These are phyloP conservation scores for Arabidopsis suecica DNA, from an alignment of 345 rosid genomes.

Conservation along the genomic window DNA sequence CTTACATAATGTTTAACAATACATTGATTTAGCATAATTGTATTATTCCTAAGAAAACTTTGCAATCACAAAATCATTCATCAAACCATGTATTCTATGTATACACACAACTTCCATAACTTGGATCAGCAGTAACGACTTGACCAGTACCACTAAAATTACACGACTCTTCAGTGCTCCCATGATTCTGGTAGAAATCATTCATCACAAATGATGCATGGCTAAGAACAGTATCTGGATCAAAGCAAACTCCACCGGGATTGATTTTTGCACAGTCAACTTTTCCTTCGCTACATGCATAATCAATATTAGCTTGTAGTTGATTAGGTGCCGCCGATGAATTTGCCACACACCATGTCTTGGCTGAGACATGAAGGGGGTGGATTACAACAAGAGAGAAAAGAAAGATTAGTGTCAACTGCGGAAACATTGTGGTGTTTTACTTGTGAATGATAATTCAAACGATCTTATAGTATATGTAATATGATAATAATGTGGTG, in stretches of 20 bases:
- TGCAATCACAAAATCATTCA: neutral
- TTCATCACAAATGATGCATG: slow-evolving; percentile 19
- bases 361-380: neutral
- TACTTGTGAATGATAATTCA: too few species aligned
- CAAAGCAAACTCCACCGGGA: neutral
- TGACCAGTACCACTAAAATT: neutral
- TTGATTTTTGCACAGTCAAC: neutral
- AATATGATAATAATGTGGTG: too few species aligned
- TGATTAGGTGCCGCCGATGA: neutral
- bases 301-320: slow-evolving; percentile 5
- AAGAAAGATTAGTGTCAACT: neutral
- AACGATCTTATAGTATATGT: too few species aligned
- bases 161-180: neutral
- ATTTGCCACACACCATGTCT: neutral
- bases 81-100: neutral
- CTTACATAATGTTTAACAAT: neutral
- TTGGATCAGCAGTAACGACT: neutral
- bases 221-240: neutral
- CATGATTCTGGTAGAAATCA: neutral
- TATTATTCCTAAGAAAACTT: neutral
- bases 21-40: neutral
- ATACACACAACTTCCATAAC: neutral
- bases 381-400: neutral
- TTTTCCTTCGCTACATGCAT: neutral
- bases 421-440: neutral